Conservation (phyloP, 148 eudicot species). For the Camellia granthamiana region DNA sequence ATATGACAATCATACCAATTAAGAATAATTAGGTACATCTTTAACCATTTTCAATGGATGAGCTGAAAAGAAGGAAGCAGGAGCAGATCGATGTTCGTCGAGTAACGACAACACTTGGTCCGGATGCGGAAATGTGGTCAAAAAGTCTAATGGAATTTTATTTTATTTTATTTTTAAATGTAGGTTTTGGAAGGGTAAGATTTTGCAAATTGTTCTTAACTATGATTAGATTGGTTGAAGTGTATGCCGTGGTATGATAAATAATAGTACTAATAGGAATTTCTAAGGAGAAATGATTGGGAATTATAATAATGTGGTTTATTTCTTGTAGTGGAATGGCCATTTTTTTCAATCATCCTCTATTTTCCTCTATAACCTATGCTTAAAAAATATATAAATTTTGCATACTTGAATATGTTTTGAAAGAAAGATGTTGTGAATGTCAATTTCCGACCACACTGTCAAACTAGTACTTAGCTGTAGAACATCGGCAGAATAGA, state of each 20-base stretch:
- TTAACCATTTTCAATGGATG: constrained; percentile 7
- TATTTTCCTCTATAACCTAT: background rate
- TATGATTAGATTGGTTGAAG: background rate
- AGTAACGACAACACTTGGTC: background rate
- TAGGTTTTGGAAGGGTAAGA: background rate
- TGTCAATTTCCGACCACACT: too few species aligned
- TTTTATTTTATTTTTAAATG: too few species aligned
- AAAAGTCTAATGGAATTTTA: background rate
- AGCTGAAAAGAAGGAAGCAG: constrained; percentile 3
- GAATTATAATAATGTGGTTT: background rate
- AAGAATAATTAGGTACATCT: constrained; percentile 12
- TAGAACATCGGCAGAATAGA: too few species aligned
- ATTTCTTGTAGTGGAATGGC: background rate
- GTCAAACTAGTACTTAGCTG: too few species aligned
- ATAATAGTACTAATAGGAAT: background rate
- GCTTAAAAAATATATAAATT: background rate
- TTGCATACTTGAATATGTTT: too few species aligned
- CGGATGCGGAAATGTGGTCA: background rate
- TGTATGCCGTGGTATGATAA: background rate
- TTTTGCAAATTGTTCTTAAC: background rate
- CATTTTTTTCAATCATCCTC: background rate
- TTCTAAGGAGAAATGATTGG: background rate
- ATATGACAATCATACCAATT: background rate
- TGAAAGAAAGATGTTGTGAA: too few species aligned
- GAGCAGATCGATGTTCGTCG: background rate